phyloP scores from a whole-genome alignment of 352 stramenopile genomes.

The Phytophthora kernoviae region DNA sequence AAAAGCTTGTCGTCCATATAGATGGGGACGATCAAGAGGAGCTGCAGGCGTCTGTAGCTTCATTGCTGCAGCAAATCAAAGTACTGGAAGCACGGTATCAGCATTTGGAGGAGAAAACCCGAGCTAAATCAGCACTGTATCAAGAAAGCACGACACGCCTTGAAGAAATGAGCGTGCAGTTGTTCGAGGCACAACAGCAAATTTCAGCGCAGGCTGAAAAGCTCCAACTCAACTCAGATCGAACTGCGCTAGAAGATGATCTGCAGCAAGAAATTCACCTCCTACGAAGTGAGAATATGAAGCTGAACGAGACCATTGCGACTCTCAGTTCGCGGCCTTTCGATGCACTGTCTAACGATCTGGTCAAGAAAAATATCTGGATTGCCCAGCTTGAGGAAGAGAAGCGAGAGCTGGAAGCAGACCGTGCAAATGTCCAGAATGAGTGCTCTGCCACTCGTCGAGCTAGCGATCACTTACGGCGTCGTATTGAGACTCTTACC shows the following conservation, averaged over 20 bases:
- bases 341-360: constrained; percentile 40
- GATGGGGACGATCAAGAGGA: constrained; percentile 26
- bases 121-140: constrained; percentile 45
- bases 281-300: constrained; percentile 58
- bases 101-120: constrained; percentile 45
- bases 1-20: background rate
- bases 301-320: constrained; percentile 51
- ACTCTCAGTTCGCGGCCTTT: constrained; percentile 62
- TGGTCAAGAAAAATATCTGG: constrained; percentile 51
- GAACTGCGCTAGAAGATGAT: constrained; percentile 32
- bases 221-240: constrained; percentile 43
- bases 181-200: constrained; percentile 53
- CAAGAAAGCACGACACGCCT: constrained; percentile 37
- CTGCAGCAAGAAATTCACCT: constrained; percentile 55
- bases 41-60: constrained; percentile 33
- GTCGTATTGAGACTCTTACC: constrained; percentile 21
- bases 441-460: constrained; percentile 15
- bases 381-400: constrained; percentile 55
- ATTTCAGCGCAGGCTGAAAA: constrained; percentile 40
- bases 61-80: constrained; percentile 49
- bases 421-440: constrained; percentile 15
- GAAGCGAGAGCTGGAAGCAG: constrained; percentile 24
- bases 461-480: constrained; percentile 15
- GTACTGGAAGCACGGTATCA: constrained; percentile 61
- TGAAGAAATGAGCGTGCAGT: constrained; percentile 43